Percentiles rank a stretch among this genome's conserved stretches.
Conservation (phyloP, 2,329 filamentous ascomycete species). For the Pseudogymnoascus sp. region DNA sequence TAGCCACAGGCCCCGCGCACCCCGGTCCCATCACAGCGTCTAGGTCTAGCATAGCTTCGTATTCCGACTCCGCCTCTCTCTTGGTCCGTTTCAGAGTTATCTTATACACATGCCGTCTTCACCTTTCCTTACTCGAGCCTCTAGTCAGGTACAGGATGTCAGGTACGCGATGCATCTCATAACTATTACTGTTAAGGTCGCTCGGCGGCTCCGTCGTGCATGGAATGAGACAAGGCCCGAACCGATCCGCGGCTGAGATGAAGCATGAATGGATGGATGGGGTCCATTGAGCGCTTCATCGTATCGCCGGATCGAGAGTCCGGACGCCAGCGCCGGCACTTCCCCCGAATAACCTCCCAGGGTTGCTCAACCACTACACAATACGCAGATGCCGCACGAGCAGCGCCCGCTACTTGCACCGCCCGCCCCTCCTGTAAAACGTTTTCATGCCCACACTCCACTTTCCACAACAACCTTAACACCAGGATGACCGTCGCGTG, state of each 20-base stretch:
- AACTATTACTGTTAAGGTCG: too few species aligned
- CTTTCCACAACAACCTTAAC: neutral
- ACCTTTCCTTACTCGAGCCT: neutral
- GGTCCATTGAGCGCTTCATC: neutral
- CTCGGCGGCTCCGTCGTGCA: neutral
- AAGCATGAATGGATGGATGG: neutral
- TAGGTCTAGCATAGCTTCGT: neutral
- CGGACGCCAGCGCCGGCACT: neutral
- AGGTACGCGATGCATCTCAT: neutral
- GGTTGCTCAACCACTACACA: neutral
- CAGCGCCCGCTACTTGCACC: neutral
- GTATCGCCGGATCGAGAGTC: neutral
- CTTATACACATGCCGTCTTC: neutral
- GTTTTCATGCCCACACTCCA: neutral
- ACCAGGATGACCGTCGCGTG: neutral
- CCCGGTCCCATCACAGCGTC: neutral
- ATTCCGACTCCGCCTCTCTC: constrained; percentile 5
- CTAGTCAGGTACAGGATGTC: neutral
- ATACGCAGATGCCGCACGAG: neutral
- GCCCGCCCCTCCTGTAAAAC: neutral
- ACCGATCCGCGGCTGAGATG: neutral
- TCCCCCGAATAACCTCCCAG: neutral
- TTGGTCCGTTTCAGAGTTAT: neutral
- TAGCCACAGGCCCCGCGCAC: neutral
- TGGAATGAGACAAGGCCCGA: neutral